Evolutionary conservation across 2,329 filamentous ascomycete species (phyloP).

Genomic region (Aspergillus amoenus): DNA sequence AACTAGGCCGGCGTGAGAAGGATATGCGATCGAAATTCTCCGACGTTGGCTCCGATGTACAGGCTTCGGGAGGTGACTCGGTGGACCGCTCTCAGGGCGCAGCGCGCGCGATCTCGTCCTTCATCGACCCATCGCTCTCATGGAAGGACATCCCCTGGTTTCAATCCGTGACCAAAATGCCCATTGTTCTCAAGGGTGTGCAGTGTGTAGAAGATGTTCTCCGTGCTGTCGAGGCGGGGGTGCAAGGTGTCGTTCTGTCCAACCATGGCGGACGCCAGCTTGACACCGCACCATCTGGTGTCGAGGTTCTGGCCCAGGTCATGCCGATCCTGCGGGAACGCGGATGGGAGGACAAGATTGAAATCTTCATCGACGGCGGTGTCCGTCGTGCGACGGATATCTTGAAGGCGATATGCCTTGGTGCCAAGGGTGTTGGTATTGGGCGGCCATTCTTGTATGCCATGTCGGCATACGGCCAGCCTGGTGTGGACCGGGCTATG

Average conservation of each 20-base stretch:
- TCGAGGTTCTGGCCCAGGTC: constrained; percentile 90
- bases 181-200: constrained; percentile 93
- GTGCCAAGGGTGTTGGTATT: constrained; percentile 89
- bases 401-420: constrained; percentile 89
- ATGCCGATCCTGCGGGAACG: constrained; percentile 79
- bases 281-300: constrained; percentile 82
- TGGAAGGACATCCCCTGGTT: constrained; percentile 98
- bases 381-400: constrained; percentile 89
- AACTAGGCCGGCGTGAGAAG: constrained; percentile 92
- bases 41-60: constrained; percentile 79
- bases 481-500: constrained; percentile 90
- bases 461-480: constrained; percentile 86
- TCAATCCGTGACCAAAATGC: constrained; percentile 83
- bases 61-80: constrained; percentile 61
- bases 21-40: constrained; percentile 95
- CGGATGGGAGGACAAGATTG: constrained; percentile 72
- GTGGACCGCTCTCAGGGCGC: constrained; percentile 90
- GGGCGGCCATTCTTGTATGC: constrained; percentile 93
- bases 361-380: constrained; percentile 89
- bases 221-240: constrained; percentile 75
- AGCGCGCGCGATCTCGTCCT: constrained; percentile 89
- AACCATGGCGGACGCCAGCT: constrained; percentile 96
- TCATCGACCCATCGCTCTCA: constrained; percentile 90
- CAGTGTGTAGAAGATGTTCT: constrained; percentile 95
- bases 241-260: constrained; percentile 87